Evolutionary conservation across 306 rosid species (phyloP).

Genomic region (Begonia loranthoides): DNA sequence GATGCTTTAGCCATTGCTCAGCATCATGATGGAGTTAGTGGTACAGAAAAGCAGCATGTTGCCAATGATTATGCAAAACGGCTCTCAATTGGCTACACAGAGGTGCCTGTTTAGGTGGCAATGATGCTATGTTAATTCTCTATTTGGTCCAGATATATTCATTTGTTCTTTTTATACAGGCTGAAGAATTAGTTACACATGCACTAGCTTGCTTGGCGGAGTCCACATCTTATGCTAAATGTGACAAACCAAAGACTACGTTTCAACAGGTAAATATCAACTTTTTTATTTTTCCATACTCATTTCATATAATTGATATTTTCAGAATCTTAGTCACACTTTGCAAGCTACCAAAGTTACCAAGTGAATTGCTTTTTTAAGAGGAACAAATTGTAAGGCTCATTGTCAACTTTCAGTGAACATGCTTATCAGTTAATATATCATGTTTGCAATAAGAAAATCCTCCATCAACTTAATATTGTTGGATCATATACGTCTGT

Average conservation of each 20-base stretch:
- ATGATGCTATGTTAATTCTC: too few relatives aligned
- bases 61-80: conserved; percentile 96
- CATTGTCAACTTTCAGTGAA: too few relatives aligned
- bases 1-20: conserved; percentile 92
- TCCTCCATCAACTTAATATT: too few relatives aligned
- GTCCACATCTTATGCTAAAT: conserved; percentile 18
- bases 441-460: too few relatives aligned
- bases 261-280: conserved; percentile 30
- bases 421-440: too few relatives aligned
- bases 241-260: conserved; percentile 21
- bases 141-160: background rate
- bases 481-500: too few relatives aligned
- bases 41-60: conserved; percentile 88
- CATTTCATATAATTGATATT: too few relatives aligned
- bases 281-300: too few relatives aligned
- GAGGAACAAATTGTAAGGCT: too few relatives aligned
- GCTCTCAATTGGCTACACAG: conserved; percentile 34
- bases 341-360: too few relatives aligned
- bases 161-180: conserved; percentile 19
- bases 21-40: conserved; percentile 88
- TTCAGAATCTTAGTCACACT: too few relatives aligned
- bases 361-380: too few relatives aligned
- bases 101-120: conserved; percentile 14
- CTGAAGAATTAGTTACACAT: conserved; percentile 32
- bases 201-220: conserved; percentile 32